These are phyloP conservation scores for Trichophyton verrucosum DNA, from an alignment of 2,329 filamentous ascomycete species.

Conservation along the genomic window DNA sequence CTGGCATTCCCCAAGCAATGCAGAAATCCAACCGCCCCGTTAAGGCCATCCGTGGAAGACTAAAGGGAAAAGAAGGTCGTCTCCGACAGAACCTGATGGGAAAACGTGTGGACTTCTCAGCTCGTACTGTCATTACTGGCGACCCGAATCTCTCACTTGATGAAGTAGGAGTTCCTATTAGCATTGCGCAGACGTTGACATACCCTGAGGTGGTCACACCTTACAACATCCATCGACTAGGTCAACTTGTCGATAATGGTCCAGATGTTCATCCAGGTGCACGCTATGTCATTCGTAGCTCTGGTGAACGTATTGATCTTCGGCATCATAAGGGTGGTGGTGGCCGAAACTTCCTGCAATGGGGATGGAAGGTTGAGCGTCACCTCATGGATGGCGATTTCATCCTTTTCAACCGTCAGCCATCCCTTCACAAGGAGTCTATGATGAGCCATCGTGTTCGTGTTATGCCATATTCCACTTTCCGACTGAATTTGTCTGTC, in stretches of 20 bases:
- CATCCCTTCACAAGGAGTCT: conserved; percentile 96
- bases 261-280: conserved; percentile 92
- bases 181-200: conserved; percentile 82
- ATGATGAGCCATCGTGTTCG: conserved; percentile 99
- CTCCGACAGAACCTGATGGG: conserved; percentile 98
- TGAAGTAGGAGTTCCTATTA: conserved; percentile 90
- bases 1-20: conserved; percentile 81
- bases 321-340: conserved; percentile 82
- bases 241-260: conserved; percentile 79
- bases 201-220: conserved; percentile 96
- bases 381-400: conserved; percentile 93
- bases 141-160: conserved; percentile 93
- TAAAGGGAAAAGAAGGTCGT: conserved; percentile 98
- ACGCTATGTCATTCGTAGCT: conserved; percentile 88
- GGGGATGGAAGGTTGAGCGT: conserved; percentile 97
- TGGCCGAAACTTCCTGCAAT: conserved; percentile 67
- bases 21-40: conserved; percentile 95
- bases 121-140: conserved; percentile 98
- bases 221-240: conserved; percentile 91
- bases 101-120: conserved; percentile 98
- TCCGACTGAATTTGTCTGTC: conserved; percentile 91
- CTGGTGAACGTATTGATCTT: conserved; percentile 87
- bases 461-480: conserved; percentile 98
- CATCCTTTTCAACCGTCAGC: conserved; percentile 99
- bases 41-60: conserved; percentile 87